Evolutionary conservation across 805 yeast species (phyloP).

Genomic region (Limtongozyma cylindracea): DNA sequence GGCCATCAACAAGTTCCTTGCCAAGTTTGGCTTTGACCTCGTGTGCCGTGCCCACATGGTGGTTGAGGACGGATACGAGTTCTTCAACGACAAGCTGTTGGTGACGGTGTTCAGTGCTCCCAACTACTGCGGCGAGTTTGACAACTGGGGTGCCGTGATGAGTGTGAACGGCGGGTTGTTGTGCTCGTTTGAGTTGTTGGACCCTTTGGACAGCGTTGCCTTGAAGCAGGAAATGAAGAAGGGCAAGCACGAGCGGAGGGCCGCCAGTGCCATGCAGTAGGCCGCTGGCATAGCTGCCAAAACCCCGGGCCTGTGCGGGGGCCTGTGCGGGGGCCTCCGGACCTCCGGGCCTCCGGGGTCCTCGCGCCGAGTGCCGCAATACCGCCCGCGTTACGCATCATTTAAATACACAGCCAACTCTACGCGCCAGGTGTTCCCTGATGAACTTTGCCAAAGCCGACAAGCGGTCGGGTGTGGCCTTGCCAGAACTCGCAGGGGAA

Average conservation of each 20-base stretch:
- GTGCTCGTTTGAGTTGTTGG: conserved; percentile 80
- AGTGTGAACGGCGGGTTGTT: conserved; percentile 79
- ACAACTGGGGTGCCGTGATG: conserved; percentile 98
- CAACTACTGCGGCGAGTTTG: conserved; percentile 62
- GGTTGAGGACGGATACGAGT: conserved; percentile 60
- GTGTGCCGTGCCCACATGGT: conserved; percentile 82
- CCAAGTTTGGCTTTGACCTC: conserved; percentile 53
- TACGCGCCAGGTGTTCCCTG: too few relatives aligned
- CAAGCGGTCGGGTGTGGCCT: too few relatives aligned
- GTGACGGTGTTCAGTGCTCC: conserved; percentile 61
- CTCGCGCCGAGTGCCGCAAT: too few relatives aligned
- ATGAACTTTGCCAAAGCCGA: too few relatives aligned
- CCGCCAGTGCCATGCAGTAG: too few relatives aligned
- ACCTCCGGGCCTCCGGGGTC: too few relatives aligned
- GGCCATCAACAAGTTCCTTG: conserved; percentile 54
- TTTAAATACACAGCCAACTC: too few relatives aligned
- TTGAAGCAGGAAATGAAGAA: conserved; percentile 85
- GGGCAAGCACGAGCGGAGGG: conserved; percentile 68
- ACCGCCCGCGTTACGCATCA: too few relatives aligned
- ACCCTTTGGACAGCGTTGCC: conserved; percentile 84
- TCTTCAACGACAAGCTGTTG: conserved; percentile 43
- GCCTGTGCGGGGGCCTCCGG: too few relatives aligned
- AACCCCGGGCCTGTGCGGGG: too few relatives aligned
- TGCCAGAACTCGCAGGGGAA: too few relatives aligned
- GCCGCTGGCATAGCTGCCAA: too few relatives aligned